Conservation (phyloP, 75 land plant species). For the Cryptomeria japonica region DNA sequence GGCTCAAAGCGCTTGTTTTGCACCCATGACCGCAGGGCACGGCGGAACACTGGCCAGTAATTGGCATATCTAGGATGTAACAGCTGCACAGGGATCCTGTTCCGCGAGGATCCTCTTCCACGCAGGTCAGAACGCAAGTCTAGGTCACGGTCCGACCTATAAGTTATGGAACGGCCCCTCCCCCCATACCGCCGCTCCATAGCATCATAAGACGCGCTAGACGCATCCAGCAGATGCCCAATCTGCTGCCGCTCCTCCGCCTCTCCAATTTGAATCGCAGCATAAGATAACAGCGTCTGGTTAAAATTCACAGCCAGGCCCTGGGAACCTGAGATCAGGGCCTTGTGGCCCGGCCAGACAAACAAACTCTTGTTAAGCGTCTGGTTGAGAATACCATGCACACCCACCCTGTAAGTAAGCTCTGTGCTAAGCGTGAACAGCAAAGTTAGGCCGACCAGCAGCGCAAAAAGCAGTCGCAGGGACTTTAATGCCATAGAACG, state of each 20-base stretch:
- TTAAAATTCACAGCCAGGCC: constrained; percentile 16
- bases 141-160: constrained; percentile 9
- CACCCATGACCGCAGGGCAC: constrained; percentile 38
- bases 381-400: background rate
- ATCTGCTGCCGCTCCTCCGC: constrained; percentile 26
- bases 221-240: constrained; percentile 28
- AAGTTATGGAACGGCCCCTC: constrained; percentile 11
- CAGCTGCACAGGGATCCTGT: constrained; percentile 22
- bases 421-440: background rate
- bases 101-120: constrained; percentile 15
- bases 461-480: background rate
- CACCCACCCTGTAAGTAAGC: constrained; percentile 7
- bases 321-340: background rate
- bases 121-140: constrained; percentile 19
- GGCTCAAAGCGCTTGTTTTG: constrained; percentile 45
- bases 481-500: background rate
- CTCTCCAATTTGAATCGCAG: constrained; percentile 35
- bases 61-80: constrained; percentile 36
- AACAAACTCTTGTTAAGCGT: background rate
- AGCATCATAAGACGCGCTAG: background rate
- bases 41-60: constrained; percentile 50
- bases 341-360: background rate
- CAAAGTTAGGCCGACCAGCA: background rate
- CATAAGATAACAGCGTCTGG: constrained; percentile 34
- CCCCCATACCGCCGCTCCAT: background rate